Evolutionary conservation across 75 land plant species (phyloP).

Genomic region (Azolla pinnata): DNA sequence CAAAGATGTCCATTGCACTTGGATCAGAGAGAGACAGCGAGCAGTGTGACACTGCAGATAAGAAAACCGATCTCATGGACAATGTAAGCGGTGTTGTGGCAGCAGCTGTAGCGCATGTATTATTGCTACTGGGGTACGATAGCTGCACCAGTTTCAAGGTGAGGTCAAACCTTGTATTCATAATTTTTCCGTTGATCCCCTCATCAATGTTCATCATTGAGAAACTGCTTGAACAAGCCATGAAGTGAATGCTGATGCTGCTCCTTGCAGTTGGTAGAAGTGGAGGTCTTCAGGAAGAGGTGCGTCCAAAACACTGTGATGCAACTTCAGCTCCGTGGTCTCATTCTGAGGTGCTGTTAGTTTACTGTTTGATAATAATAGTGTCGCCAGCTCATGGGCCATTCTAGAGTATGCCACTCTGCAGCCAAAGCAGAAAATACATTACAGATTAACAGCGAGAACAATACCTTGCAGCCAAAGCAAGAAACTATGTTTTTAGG

Average conservation of each 20-base stretch:
- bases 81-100: no score
- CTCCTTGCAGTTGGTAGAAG: slow-evolving; percentile 69
- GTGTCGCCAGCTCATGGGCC: slow-evolving; percentile 63
- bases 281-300: slow-evolving; percentile 74
- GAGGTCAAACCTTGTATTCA: no score
- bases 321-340: slow-evolving; percentile 47
- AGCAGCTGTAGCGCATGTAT: no score
- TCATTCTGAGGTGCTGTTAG: slow-evolving; percentile 18
- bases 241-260: slow-evolving; percentile 58
- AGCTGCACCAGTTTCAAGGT: no score
- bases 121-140: no score
- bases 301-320: slow-evolving; percentile 54
- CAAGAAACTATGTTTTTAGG: not conserved
- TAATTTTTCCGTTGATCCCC: no score
- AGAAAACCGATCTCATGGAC: no score
- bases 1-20: no score
- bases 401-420: slow-evolving; percentile 71
- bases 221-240: slow-evolving; percentile 35
- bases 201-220: not conserved
- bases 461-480: no score
- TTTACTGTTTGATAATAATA: slow-evolving; percentile 40
- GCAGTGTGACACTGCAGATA: no score
- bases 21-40: no score
- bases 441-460: not conserved
- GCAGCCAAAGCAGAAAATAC: not conserved